Percentiles rank a stretch among this genome's conserved stretches.
These are phyloP conservation scores for Nothophoma quercina DNA, from an alignment of 2,329 filamentous ascomycete genomes.

Conservation along the genomic window DNA sequence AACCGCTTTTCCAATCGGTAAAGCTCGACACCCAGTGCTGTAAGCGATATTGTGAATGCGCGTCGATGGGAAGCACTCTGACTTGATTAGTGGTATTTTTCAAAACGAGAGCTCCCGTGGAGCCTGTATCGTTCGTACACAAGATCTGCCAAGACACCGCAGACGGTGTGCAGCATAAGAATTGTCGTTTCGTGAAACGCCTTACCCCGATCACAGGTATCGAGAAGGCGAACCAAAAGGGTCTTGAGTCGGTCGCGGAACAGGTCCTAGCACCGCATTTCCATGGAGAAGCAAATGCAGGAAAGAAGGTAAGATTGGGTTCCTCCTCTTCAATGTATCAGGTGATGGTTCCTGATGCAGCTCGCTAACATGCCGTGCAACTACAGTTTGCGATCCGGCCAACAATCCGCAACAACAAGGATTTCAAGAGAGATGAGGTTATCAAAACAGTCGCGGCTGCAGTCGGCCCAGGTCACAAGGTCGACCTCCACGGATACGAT, in stretches of 20 bases:
- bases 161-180: conserved; percentile 58
- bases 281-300: conserved; percentile 56
- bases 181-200: conserved; percentile 66
- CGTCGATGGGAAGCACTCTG: conserved; percentile 11
- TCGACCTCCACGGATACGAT: conserved; percentile 79
- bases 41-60: conserved; percentile 41
- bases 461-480: conserved; percentile 73
- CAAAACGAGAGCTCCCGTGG: conserved; percentile 62
- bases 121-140: conserved; percentile 67
- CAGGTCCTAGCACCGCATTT: conserved; percentile 72
- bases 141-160: conserved; percentile 65
- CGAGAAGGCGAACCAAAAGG: conserved; percentile 73
- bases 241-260: conserved; percentile 70
- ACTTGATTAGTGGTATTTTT: conserved; percentile 63
- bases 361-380: conserved; percentile 27
- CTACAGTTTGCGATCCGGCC: conserved; percentile 81
- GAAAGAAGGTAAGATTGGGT: conserved; percentile 59
- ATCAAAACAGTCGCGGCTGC: conserved; percentile 75
- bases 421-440: conserved; percentile 70
- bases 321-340: conserved; percentile 7
- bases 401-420: conserved; percentile 76
- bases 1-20: conserved; percentile 61
- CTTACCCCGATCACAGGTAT: conserved; percentile 66
- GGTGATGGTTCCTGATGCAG: conserved; percentile 15
- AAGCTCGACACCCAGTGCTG: conserved; percentile 64